phyloP scores from a whole-genome alignment of 305 asterid species.

The Fraxinus xanthoxyloides region DNA sequence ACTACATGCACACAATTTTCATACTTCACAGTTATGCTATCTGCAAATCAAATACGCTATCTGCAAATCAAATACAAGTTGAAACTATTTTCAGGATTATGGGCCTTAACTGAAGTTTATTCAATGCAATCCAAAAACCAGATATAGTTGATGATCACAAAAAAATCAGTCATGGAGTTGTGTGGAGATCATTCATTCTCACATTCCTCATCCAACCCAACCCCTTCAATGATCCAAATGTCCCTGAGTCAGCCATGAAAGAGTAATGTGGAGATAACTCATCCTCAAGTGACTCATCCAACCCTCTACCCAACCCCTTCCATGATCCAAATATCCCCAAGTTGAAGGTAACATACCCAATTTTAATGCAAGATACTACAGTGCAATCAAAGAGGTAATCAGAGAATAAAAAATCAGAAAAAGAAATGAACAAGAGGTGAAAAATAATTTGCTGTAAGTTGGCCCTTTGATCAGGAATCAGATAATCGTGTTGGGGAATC shows the following conservation, averaged over 20 bases:
- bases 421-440: background rate
- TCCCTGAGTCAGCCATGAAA: background rate
- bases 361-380: background rate
- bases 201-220: background rate
- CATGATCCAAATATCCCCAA: background rate
- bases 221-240: background rate
- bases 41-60: background rate
- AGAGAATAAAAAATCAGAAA: background rate
- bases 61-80: background rate
- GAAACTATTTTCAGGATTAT: background rate
- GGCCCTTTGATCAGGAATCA: background rate
- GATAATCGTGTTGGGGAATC: background rate
- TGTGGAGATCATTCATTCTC: background rate
- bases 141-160: background rate
- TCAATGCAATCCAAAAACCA: background rate
- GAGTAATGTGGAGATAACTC: background rate
- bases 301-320: background rate
- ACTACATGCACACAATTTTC: background rate
- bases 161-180: background rate
- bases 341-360: background rate
- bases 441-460: background rate
- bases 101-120: background rate
- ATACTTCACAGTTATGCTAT: background rate
- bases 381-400: constrained; percentile 5
- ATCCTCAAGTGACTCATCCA: background rate